Evolutionary conservation across 345 rosid genomes (phyloP).

Genomic region (Toxicodendron radicans): DNA sequence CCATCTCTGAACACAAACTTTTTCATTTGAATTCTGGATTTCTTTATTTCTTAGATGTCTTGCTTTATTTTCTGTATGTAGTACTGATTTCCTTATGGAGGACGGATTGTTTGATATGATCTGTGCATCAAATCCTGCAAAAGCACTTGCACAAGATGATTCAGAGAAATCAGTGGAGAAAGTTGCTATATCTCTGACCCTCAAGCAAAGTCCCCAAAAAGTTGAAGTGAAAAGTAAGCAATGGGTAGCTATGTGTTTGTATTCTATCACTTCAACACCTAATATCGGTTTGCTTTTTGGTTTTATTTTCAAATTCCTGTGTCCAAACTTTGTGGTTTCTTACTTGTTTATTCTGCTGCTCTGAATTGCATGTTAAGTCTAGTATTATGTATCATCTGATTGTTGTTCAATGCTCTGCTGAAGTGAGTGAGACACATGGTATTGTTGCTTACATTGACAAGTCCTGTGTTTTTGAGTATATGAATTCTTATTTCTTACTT

Average conservation of each 20-base stretch:
- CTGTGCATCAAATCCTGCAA: slow-evolving; percentile 59
- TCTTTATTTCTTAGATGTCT: slow-evolving; percentile 18
- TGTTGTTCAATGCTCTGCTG: background rate
- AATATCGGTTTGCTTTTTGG: background rate
- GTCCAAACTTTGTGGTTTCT: background rate
- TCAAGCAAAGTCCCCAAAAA: slow-evolving; percentile 56
- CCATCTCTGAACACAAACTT: slow-evolving; percentile 14
- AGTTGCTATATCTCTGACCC: slow-evolving; percentile 37
- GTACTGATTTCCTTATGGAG: slow-evolving; percentile 81
- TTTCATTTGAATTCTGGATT: slow-evolving; percentile 21
- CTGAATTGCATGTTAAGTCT: background rate
- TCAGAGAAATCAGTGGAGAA: slow-evolving; percentile 42
- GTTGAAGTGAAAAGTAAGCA: slow-evolving; percentile 56
- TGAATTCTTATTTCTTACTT: background rate
- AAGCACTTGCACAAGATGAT: slow-evolving; percentile 38
- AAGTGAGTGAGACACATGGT: background rate
- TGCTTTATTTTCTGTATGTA: slow-evolving; percentile 33
- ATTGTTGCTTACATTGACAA: background rate
- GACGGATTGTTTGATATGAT: slow-evolving; percentile 88
- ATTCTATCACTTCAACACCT: slow-evolving; percentile 3
- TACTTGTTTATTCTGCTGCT: background rate
- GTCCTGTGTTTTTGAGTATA: background rate
- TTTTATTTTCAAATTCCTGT: background rate
- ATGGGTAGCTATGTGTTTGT: background rate
- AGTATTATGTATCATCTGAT: background rate